These are phyloP conservation scores for Babesia caballi DNA, from an alignment of 169 alveolate species.

Conservation along the genomic window DNA sequence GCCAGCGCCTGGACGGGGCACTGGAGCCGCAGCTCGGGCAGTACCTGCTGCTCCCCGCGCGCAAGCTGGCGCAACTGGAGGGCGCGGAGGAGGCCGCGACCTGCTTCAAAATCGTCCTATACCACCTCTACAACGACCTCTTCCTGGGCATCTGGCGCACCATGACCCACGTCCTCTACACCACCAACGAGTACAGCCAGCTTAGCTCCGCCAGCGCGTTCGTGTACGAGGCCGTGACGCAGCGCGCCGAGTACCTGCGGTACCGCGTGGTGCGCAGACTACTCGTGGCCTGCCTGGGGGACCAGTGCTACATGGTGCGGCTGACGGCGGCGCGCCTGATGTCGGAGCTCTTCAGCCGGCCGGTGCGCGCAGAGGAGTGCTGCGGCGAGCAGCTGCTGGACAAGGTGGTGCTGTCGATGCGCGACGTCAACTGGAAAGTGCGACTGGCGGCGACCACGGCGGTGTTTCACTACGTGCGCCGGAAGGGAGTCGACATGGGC, in stretches of 20 bases:
- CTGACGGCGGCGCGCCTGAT: slow-evolving; percentile 10
- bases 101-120: slow-evolving; percentile 12
- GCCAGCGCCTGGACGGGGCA: neutral
- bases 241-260: slow-evolving; percentile 10
- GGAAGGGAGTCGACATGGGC: neutral
- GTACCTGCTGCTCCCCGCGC: neutral
- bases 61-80: neutral
- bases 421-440: slow-evolving; percentile 47
- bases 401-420: slow-evolving; percentile 7
- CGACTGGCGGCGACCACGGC: slow-evolving; percentile 17
- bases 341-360: neutral
- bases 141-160: slow-evolving; percentile 25
- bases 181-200: slow-evolving; percentile 33
- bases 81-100: neutral
- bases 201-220: slow-evolving; percentile 36
- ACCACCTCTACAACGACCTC: slow-evolving; percentile 24
- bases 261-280: slow-evolving; percentile 16
- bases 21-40: slow-evolving; percentile 9
- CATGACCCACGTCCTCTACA: slow-evolving; percentile 29
- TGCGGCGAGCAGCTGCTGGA: neutral
- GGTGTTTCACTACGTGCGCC: slow-evolving; percentile 16
- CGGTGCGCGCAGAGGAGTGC: neutral
- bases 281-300: slow-evolving; percentile 40
- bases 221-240: neutral
- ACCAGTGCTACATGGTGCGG: slow-evolving; percentile 35